Conservation (phyloP, 805 yeast genomes). For the Wickerhamomyces sydowiorum region DNA sequence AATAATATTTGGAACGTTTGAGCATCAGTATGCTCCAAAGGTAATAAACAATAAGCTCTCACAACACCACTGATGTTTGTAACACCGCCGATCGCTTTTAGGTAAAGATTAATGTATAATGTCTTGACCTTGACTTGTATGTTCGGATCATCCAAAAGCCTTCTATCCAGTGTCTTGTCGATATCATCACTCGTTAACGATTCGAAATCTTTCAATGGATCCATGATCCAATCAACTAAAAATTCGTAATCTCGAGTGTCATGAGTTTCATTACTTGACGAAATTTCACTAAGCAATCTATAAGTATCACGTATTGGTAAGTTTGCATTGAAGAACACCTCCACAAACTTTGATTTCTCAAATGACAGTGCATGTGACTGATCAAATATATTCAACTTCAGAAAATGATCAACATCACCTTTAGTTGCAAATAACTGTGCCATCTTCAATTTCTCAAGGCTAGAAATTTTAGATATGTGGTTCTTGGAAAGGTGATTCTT, state of each 20-base stretch:
- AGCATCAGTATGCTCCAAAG: background rate
- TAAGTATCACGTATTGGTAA: background rate
- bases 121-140: background rate
- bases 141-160: background rate
- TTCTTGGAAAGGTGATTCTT: background rate
- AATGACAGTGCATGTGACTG: background rate
- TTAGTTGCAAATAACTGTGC: background rate
- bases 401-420: background rate
- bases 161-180: background rate
- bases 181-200: background rate
- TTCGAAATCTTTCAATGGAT: background rate
- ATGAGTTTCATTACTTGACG: background rate
- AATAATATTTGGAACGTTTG: slow-evolving; percentile 8
- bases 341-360: background rate
- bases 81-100: slow-evolving; percentile 5
- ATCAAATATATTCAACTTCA: background rate
- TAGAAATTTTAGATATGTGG: background rate
- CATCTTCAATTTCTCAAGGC: background rate
- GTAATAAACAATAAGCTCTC: slow-evolving; percentile 9
- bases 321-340: background rate
- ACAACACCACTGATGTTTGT: slow-evolving; percentile 17
- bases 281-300: background rate
- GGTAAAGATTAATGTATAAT: slow-evolving; percentile 8
- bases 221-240: background rate
- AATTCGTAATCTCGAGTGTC: background rate